These are phyloP conservation scores for Cladosporium sp. DNA, from an alignment of 2,329 filamentous ascomycete genomes.

Conservation along the genomic window DNA sequence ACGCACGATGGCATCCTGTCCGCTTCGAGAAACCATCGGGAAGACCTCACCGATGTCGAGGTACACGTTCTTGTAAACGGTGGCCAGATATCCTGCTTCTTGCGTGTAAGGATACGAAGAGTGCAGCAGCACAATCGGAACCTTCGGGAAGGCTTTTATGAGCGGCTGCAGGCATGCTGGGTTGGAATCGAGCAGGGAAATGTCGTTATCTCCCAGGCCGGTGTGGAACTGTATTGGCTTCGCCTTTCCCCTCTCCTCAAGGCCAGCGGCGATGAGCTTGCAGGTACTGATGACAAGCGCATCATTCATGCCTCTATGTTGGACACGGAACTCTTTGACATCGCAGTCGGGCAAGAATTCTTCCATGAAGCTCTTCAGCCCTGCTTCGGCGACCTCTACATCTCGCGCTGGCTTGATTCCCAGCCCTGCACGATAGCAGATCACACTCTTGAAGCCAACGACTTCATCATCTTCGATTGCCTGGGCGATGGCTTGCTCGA, in stretches of 20 bases:
- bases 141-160: slow-evolving; percentile 61
- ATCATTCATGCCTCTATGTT: slow-evolving; percentile 63
- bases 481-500: slow-evolving; percentile 49
- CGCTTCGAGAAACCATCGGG: slow-evolving; percentile 69
- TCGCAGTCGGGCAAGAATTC: slow-evolving; percentile 38
- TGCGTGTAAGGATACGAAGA: slow-evolving; percentile 76
- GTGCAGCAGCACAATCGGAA: slow-evolving; percentile 74
- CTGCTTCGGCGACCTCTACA: slow-evolving; percentile 29
- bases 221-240: slow-evolving; percentile 84
- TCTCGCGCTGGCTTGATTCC: slow-evolving; percentile 52
- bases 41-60: slow-evolving; percentile 81
- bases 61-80: slow-evolving; percentile 73
- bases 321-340: slow-evolving; percentile 47
- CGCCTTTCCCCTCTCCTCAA: slow-evolving; percentile 40
- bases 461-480: slow-evolving; percentile 62
- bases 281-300: slow-evolving; percentile 63
- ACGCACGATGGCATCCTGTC: slow-evolving; percentile 65
- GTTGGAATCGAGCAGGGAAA: slow-evolving; percentile 63
- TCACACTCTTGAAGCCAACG: slow-evolving; percentile 75
- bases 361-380: slow-evolving; percentile 33
- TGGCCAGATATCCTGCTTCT: slow-evolving; percentile 73
- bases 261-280: slow-evolving; percentile 47
- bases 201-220: slow-evolving; percentile 74
- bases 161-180: slow-evolving; percentile 71
- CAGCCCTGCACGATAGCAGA: slow-evolving; percentile 75